Percentiles rank a stretch among this genome's conserved stretches.
These are phyloP conservation scores for Thelonectria blattea DNA, from an alignment of 2,329 filamentous ascomycete genomes.

Conservation along the genomic window DNA sequence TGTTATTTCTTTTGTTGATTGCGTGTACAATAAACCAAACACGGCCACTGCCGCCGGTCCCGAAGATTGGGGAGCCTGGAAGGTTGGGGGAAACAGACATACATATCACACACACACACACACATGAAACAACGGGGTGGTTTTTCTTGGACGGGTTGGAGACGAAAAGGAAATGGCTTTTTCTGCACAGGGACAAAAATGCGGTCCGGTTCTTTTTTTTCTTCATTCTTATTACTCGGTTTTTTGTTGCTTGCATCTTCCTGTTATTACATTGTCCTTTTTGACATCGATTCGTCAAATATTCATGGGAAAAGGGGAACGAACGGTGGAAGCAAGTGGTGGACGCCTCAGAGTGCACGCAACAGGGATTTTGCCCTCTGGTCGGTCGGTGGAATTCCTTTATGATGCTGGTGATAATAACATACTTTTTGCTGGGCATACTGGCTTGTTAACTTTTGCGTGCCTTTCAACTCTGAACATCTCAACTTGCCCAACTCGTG, in stretches of 20 bases:
- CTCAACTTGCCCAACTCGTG: background rate
- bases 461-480: slow-evolving; percentile 14
- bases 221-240: slow-evolving; percentile 9
- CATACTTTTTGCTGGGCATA: slow-evolving; percentile 26
- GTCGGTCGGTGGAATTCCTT: slow-evolving; percentile 14
- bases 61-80: background rate
- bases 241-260: background rate
- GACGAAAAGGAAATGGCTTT: slow-evolving; percentile 12
- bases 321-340: slow-evolving; percentile 1
- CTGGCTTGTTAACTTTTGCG: slow-evolving; percentile 18
- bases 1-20: slow-evolving; percentile 17
- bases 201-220: slow-evolving; percentile 9
- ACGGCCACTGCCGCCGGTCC: background rate
- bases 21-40: slow-evolving; percentile 23
- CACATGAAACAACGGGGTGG: slow-evolving; percentile 18
- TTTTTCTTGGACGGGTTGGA: slow-evolving; percentile 26
- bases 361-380: slow-evolving; percentile 12
- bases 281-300: background rate
- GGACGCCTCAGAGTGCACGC: slow-evolving; percentile 7
- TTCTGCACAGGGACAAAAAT: slow-evolving; percentile 7
- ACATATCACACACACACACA: slow-evolving; percentile 6
- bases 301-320: slow-evolving; percentile 1
- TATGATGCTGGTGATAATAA: slow-evolving; percentile 29
- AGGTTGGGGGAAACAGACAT: slow-evolving; percentile 16
- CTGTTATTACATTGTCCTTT: background rate